Percentiles rank a stretch among this genome's conserved stretches.
Evolutionary conservation across 1,284 basidiomycete genomes (phyloP).

Genomic region (Ganoderma boninense): DNA sequence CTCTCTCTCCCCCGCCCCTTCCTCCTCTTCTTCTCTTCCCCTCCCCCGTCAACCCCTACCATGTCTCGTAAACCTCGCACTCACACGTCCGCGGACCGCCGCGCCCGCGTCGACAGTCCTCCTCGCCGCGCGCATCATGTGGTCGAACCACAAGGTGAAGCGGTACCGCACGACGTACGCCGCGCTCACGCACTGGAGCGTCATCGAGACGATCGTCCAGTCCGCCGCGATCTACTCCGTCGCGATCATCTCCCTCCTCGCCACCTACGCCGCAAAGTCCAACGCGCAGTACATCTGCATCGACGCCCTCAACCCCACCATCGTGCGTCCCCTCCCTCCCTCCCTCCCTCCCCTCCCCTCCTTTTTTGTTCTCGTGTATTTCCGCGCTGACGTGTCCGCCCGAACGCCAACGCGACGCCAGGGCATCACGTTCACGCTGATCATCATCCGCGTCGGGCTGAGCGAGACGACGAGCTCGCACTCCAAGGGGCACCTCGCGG

Average conservation of each 20-base stretch:
- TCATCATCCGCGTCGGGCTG: conserved; percentile 34
- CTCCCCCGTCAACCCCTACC: neutral
- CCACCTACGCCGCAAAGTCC: conserved; percentile 25
- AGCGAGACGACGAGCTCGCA: conserved; percentile 22
- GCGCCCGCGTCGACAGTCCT: neutral
- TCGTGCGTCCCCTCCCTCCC: conserved; percentile 16
- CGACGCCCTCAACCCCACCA: conserved; percentile 29
- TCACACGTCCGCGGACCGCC: neutral
- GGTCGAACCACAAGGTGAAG: conserved; percentile 20
- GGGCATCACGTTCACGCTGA: conserved; percentile 32
- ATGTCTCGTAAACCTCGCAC: neutral
- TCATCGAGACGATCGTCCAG: conserved; percentile 29
- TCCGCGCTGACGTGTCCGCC: neutral
- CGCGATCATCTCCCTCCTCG: conserved; percentile 27
- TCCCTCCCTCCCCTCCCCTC: no score
- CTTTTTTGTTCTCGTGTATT: no score
- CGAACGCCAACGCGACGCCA: neutral
- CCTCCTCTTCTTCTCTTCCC: neutral
- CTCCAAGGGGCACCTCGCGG: conserved; percentile 15
- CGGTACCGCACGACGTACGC: conserved; percentile 8
- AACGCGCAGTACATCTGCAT: conserved; percentile 30
- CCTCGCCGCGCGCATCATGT: conserved; percentile 16
- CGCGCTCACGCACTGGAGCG: conserved; percentile 19
- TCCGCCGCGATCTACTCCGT: conserved; percentile 32
- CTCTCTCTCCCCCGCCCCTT: no score